Evolutionary conservation across 306 rosid species (phyloP).

Genomic region (Lagenaria siceraria): DNA sequence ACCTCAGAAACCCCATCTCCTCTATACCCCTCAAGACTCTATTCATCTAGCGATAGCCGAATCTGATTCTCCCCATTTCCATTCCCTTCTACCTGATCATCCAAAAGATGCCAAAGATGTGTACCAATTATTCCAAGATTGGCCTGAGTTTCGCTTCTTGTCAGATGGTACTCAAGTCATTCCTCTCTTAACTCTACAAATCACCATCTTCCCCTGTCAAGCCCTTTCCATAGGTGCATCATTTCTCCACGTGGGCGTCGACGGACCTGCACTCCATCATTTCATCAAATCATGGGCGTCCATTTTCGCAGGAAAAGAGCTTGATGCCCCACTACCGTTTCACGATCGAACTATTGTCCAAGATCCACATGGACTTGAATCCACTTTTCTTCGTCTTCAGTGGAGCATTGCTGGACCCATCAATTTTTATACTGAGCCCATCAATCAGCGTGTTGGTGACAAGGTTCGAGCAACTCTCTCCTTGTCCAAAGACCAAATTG

Average conservation of each 20-base stretch:
- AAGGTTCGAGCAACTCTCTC: conserved; percentile 14
- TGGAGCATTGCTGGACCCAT: background rate
- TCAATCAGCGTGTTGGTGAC: background rate
- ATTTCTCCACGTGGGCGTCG: conserved; percentile 14
- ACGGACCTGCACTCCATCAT: conserved; percentile 16
- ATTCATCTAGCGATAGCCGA: conserved; percentile 10
- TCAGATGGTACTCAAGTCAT: background rate
- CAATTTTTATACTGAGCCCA: background rate
- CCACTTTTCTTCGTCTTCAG: background rate
- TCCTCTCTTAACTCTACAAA: conserved; percentile 16
- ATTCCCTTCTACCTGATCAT: background rate
- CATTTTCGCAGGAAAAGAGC: background rate
- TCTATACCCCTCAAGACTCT: conserved; percentile 3
- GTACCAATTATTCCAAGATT: conserved; percentile 5
- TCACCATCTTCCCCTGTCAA: conserved; percentile 13
- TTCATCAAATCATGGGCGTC: conserved; percentile 29
- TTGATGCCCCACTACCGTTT: background rate
- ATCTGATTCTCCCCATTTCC: conserved; percentile 4
- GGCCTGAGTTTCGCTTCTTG: background rate
- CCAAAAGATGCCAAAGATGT: conserved; percentile 1
- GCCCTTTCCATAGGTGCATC: conserved; percentile 8
- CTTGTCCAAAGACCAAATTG: conserved; percentile 7
- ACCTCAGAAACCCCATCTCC: conserved; percentile 16
- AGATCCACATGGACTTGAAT: conserved; percentile 4
- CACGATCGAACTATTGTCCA: background rate